These are phyloP conservation scores for Neopestalotiopsis clavispora DNA, from an alignment of 2,329 filamentous ascomycete species.

Conservation along the genomic window DNA sequence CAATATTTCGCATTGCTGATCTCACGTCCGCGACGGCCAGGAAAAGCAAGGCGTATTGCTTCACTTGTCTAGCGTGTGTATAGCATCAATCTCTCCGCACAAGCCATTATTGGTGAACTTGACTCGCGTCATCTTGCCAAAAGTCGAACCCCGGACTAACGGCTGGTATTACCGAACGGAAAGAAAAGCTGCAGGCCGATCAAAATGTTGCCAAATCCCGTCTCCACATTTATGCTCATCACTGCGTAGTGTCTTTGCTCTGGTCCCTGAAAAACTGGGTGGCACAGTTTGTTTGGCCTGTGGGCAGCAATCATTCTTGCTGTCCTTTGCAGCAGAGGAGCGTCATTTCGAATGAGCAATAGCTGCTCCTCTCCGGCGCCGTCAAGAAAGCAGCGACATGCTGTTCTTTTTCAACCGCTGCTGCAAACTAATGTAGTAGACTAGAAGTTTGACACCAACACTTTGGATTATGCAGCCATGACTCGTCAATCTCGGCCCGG, in stretches of 20 bases:
- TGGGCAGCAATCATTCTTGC: not conserved
- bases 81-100: not conserved
- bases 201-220: not conserved
- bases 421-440: not conserved
- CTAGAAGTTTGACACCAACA: not conserved
- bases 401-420: not conserved
- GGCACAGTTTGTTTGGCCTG: not conserved
- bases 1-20: too few species aligned
- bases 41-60: not conserved
- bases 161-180: not conserved
- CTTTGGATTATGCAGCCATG: conserved; percentile 4
- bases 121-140: not conserved
- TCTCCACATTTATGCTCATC: not conserved
- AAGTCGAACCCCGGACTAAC: not conserved
- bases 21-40: too few species aligned
- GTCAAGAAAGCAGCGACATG: not conserved
- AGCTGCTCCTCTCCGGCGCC: too few species aligned
- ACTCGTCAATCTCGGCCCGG: conserved; percentile 10
- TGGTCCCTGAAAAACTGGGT: not conserved
- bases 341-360: too few species aligned
- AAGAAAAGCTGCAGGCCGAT: not conserved
- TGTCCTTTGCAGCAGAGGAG: not conserved
- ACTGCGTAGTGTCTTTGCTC: not conserved
- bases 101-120: not conserved
- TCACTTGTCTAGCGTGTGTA: not conserved